Conservation (phyloP, 2,329 filamentous ascomycete genomes). For the Diaporthe nobilis region DNA sequence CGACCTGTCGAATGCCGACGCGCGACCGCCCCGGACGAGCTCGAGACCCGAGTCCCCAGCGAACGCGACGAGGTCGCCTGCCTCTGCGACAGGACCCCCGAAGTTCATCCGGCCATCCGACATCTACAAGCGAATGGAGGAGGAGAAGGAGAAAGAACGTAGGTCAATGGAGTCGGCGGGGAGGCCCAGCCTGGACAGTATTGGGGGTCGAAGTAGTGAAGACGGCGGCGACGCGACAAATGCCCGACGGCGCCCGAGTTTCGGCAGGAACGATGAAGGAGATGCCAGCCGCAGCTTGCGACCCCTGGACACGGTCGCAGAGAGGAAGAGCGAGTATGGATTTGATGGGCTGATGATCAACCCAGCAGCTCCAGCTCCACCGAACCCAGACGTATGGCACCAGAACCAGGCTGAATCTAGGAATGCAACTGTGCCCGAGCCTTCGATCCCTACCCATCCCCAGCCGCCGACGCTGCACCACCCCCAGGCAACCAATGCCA, state of each 20-base stretch:
- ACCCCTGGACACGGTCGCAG: constrained; percentile 67
- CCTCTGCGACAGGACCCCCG: constrained; percentile 63
- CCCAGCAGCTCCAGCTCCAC: constrained; percentile 41
- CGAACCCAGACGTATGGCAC: constrained; percentile 38
- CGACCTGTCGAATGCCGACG: constrained; percentile 42
- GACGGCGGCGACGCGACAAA: constrained; percentile 39
- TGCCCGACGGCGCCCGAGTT: constrained; percentile 44
- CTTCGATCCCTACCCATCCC: constrained; percentile 15
- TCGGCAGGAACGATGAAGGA: constrained; percentile 54
- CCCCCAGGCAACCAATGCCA: constrained; percentile 33
- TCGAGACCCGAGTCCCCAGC: constrained; percentile 58
- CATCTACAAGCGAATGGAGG: constrained; percentile 80
- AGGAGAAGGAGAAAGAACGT: constrained; percentile 72
- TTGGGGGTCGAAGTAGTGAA: constrained; percentile 48
- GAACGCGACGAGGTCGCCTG: constrained; percentile 49
- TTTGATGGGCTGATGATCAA: constrained; percentile 58
- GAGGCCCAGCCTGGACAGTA: constrained; percentile 69
- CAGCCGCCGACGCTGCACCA: constrained; percentile 33
- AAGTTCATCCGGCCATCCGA: constrained; percentile 82
- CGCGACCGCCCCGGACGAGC: constrained; percentile 43
- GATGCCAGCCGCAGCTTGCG: constrained; percentile 54
- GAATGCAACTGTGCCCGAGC: not conserved
- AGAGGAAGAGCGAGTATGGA: constrained; percentile 72
- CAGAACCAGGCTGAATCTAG: not conserved
- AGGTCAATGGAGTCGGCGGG: constrained; percentile 68